These are phyloP conservation scores for Sporothrix mexicana DNA, from an alignment of 2,329 filamentous ascomycete species.

Conservation along the genomic window DNA sequence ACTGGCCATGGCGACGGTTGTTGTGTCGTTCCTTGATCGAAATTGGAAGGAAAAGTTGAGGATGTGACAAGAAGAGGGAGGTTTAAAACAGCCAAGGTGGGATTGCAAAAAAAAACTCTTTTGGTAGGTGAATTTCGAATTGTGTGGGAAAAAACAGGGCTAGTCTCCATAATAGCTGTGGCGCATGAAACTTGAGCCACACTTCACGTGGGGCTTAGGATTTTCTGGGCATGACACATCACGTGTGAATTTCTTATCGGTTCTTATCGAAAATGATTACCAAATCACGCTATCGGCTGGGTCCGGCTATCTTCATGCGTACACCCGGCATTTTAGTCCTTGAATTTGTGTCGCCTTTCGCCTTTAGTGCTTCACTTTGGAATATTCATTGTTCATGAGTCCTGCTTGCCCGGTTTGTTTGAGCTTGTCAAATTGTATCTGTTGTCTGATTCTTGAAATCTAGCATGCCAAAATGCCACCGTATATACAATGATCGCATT, in stretches of 20 bases:
- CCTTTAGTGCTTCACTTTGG: background rate
- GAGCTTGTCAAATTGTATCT: constrained; percentile 24
- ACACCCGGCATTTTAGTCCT: background rate
- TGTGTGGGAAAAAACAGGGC: constrained; percentile 39
- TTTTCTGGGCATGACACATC: background rate
- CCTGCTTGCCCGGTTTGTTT: background rate
- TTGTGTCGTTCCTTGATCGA: constrained; percentile 42
- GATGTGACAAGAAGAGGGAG: constrained; percentile 30
- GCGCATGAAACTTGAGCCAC: constrained; percentile 33
- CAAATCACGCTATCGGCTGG: background rate
- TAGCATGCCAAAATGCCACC: constrained; percentile 6
- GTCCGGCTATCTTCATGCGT: constrained; percentile 27
- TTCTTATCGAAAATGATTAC: background rate
- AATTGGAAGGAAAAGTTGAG: constrained; percentile 36
- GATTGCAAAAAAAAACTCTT: constrained; percentile 38
- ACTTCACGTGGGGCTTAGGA: background rate
- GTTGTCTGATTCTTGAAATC: background rate
- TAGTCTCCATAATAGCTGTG: constrained; percentile 34
- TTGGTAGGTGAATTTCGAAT: constrained; percentile 39
- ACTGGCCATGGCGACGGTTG: constrained; percentile 71
- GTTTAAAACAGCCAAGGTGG: constrained; percentile 23
- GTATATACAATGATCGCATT: constrained; percentile 28
- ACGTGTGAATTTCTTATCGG: constrained; percentile 16
- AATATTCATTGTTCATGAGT: constrained; percentile 4
- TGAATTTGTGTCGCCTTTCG: background rate